Base-by-base conservation (phyloP, 768 basidiomycete species). In the Dentipellis sp. region DNA sequence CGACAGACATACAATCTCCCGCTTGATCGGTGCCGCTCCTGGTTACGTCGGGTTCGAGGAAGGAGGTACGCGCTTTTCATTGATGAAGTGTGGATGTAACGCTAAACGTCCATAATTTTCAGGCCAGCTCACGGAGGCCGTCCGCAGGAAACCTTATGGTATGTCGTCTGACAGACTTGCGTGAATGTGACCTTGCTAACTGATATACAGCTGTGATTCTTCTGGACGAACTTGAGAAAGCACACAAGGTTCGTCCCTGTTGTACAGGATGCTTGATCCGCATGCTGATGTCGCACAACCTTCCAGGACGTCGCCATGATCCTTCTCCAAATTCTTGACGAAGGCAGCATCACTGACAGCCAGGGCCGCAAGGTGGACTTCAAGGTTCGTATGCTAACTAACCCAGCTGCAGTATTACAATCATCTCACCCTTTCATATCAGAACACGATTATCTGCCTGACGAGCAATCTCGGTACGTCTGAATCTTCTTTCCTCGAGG, bases 291-390 rank as follows among this genome's bases (percentile, higher is more conserved):
- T 29, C 29, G 29, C 29, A 29, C 29, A 10, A 2, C 40, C n/a
- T 14, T 45, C 1, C 54, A 82, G 80, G 92, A 94, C 64, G 91
- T 97, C 22, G 79, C 89, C 0, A 88, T 94, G 83, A 90, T 94
- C 58, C 74, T 95, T 17, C 76, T 95, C 2, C 93, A 95, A 67
- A 88, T 97, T 48, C 77, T 97, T 11, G 92, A 97, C 60, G 93
- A 97, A 68, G 93, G 93, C 8, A 82, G 74, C 50, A 76, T 94
- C 58, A 94, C 93, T 0, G 93, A 97, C 66, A 91, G 89, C 59
- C 91, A 94, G 67, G 93, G 93, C 10, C 81, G 91, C 54, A 90
- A 91, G 66, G 87, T 95, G 2, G 91, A 93, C 67, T 94, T 95
- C 74, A 92, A 86, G 76, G 86, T 82, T 56, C 1, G 58, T 29